A percentile compares a stretch with the other conserved stretches of the same genome.
Evolutionary conservation across 2,329 filamentous ascomycete genomes (phyloP).

Genomic region (Aspergillus cejpii): DNA sequence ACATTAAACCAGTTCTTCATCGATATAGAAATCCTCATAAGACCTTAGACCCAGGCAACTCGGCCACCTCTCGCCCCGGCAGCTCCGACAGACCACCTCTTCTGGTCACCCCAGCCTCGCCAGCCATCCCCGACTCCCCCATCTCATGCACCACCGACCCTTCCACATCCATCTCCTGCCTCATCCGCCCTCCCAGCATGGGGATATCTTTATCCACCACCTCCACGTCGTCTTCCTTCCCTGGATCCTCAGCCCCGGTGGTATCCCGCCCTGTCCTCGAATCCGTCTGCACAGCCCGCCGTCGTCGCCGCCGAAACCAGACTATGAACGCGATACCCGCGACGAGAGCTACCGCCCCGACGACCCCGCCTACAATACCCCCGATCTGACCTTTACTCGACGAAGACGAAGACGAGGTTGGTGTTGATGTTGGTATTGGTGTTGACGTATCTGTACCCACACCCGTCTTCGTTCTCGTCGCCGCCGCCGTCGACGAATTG

Average conservation of each 20-base stretch:
- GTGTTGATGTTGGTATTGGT: no score
- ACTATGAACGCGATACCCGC: constrained; percentile 1
- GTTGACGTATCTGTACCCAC: no score
- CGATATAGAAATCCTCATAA: neutral
- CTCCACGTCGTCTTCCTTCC: neutral
- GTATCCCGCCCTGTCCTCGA: neutral
- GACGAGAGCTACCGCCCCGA: constrained; percentile 6
- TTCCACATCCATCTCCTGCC: constrained; percentile 10
- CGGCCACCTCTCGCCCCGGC: neutral
- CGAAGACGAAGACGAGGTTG: no score
- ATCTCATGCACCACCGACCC: constrained; percentile 10
- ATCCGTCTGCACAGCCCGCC: neutral
- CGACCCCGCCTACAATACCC: constrained; percentile 9
- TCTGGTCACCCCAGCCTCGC: neutral
- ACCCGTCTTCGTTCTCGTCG: no score
- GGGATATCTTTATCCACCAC: constrained; percentile 1
- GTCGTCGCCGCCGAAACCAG: constrained; percentile 1
- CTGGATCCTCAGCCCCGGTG: neutral
- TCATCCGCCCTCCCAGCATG: constrained; percentile 10
- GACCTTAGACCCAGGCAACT: constrained; percentile 4
- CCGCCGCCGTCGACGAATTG: neutral
- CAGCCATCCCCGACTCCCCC: neutral
- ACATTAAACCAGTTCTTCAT: no score
- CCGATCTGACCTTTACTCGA: no score
- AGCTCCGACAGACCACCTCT: neutral